Conservation (phyloP, 306 rosid species). For the Casuarina cunninghamiana region DNA sequence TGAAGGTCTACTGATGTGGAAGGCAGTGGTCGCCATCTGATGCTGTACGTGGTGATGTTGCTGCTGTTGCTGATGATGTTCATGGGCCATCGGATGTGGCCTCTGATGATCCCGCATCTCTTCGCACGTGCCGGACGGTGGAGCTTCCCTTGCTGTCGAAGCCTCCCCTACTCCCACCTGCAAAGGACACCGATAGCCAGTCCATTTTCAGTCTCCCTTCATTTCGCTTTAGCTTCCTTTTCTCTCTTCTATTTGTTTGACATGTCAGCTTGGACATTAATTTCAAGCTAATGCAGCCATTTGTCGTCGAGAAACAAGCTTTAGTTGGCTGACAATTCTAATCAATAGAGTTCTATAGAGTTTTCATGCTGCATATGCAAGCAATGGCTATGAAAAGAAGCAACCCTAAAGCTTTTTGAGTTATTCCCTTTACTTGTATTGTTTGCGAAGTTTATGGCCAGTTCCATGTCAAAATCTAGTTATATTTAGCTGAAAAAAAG, state of each 20-base stretch:
- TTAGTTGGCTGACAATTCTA: constrained; percentile 45
- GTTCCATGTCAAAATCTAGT: not conserved
- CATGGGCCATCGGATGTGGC: constrained; percentile 43
- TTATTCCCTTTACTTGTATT: not conserved
- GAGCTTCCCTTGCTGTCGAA: constrained; percentile 57
- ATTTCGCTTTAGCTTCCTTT: not conserved
- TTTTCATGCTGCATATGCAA: constrained; percentile 49
- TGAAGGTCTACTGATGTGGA: constrained; percentile 68
- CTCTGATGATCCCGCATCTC: constrained; percentile 46
- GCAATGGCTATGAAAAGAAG: constrained; percentile 45
- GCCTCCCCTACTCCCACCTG: constrained; percentile 86
- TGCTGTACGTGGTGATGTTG: constrained; percentile 43
- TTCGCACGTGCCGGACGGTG: constrained; percentile 47
- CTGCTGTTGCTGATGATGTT: constrained; percentile 43
- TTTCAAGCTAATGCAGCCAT: constrained; percentile 13
- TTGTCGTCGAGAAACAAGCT: constrained; percentile 25
- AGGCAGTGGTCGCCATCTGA: constrained; percentile 52
- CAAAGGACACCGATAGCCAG: constrained; percentile 31
- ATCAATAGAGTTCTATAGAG: constrained; percentile 35
- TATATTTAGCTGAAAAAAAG: not conserved
- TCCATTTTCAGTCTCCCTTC: constrained; percentile 24
- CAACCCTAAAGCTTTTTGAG: constrained; percentile 22
- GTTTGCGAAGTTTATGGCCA: not conserved
- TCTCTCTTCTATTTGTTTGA: not conserved
- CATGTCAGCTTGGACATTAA: constrained; percentile 2